These are phyloP conservation scores for Colletotrichum sp. DNA, from an alignment of 2,329 filamentous ascomycete genomes.

Conservation along the genomic window DNA sequence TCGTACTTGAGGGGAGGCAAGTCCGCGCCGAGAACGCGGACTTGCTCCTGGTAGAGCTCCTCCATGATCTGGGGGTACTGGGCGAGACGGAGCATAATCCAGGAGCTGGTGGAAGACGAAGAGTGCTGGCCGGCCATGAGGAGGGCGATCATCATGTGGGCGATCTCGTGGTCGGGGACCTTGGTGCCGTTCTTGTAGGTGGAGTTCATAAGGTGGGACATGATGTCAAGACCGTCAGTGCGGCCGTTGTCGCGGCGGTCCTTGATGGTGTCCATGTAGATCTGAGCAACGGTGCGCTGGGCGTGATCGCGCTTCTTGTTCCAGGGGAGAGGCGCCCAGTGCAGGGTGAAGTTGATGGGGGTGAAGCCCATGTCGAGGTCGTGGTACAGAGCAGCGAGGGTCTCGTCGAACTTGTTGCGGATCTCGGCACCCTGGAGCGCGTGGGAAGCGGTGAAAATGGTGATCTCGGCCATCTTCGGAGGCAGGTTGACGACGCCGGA, in stretches of 20 bases:
- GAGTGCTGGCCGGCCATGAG: constrained; percentile 94
- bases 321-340: constrained; percentile 88
- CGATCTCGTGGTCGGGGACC: constrained; percentile 84
- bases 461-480: constrained; percentile 82
- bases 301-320: constrained; percentile 83
- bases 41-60: constrained; percentile 84
- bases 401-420: constrained; percentile 78
- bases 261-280: constrained; percentile 83
- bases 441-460: constrained; percentile 88
- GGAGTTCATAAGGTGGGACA: constrained; percentile 88
- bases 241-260: constrained; percentile 63
- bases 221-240: constrained; percentile 74
- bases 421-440: constrained; percentile 86
- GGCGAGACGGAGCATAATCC: constrained; percentile 84
- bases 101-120: constrained; percentile 81
- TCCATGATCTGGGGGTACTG: constrained; percentile 78
- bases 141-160: constrained; percentile 93
- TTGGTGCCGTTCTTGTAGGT: constrained; percentile 81
- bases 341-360: constrained; percentile 88
- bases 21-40: constrained; percentile 73
- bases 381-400: constrained; percentile 83
- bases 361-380: constrained; percentile 90
- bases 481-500: constrained; percentile 75
- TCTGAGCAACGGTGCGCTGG: constrained; percentile 79
- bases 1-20: constrained; percentile 80